Base-by-base conservation (phyloP, 2,329 filamentous ascomycete genomes). In the Calonectria pseudoreteaudii region DNA sequence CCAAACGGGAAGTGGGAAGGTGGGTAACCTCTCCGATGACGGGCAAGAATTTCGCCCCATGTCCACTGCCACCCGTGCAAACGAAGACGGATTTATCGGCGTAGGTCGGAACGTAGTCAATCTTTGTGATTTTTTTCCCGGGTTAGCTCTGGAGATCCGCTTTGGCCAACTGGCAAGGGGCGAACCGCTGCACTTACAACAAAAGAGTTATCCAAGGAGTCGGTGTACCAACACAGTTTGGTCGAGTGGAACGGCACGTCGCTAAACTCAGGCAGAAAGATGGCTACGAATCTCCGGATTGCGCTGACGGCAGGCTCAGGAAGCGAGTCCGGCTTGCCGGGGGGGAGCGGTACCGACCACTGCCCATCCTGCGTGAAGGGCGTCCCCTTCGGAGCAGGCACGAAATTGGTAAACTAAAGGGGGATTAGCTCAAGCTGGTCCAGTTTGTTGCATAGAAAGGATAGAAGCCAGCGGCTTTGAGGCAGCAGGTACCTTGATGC, bases 31-130 rank as follows among this genome's bases (percentile, higher is more conserved):
- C 66, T 72, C 83, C 83, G 31, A 84, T 78, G 13, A 83, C 77
- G 2, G 83, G 83, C n/a, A 84, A 72, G 34, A 83, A 84, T 71
- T 84, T 84, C 49, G 83, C 83, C 2, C 82, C 83, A 47, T 84
- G 83, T 13, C 83, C 83, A 38, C 83, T 84, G 30, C 83, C 83
- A 1, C 83, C 82, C 0, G 83, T 84, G 64, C 80, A 82, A 6
- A 83, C 81, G 64, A 85, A 84, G 1, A 84, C 77, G 1, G 81
- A 82, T 7, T 79, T 74, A 34, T 80, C 78, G 2, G 79, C 78
- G 9, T 80, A 81, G 0, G 71, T 74, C 1, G 84, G 82, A 1
- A 85, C 81, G 26, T 82, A 76, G 66, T 85, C 83, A 41, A 85
- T 80, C 79, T 81, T 60, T 31, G 3, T 60, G 4, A 4, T 64